Evolutionary conservation across 2,329 filamentous ascomycete species (phyloP).

Genomic region (Grosmannia clavigera): DNA sequence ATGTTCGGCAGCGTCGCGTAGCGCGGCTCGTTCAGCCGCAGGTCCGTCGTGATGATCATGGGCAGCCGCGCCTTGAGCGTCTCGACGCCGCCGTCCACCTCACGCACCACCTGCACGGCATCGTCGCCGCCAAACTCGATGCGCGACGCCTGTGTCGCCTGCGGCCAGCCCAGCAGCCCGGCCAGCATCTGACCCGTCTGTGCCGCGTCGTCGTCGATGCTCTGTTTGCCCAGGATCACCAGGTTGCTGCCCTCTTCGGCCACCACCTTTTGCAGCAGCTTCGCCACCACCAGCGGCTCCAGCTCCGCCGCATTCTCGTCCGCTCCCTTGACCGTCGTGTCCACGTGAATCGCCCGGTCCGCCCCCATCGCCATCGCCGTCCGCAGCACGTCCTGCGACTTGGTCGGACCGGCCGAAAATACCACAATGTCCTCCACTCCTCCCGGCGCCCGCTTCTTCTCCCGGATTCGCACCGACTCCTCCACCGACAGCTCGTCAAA

Average conservation of each 20-base stretch:
- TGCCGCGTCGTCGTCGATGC: conserved; percentile 88
- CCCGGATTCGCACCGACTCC: conserved; percentile 87
- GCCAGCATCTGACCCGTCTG: conserved; percentile 99
- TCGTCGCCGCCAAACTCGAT: conserved; percentile 64
- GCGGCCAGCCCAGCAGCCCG: conserved; percentile 79
- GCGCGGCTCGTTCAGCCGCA: conserved; percentile 86
- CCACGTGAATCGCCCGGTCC: conserved; percentile 81
- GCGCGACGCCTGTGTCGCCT: conserved; percentile 86
- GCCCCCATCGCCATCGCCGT: conserved; percentile 99
- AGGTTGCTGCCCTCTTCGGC: conserved; percentile 80
- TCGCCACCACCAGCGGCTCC: conserved; percentile 86
- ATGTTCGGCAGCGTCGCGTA: conserved; percentile 96
- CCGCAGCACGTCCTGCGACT: conserved; percentile 76
- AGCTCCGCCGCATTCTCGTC: conserved; percentile 63
- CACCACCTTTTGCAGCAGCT: conserved; percentile 70
- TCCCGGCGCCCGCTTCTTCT: conserved; percentile 59
- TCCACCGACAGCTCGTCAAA: conserved; percentile 98
- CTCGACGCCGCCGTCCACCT: conserved; percentile 93
- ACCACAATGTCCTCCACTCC: conserved; percentile 87
- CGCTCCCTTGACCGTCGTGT: conserved; percentile 48
- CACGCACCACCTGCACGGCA: conserved; percentile 64
- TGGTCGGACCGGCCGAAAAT: conserved; percentile 76
- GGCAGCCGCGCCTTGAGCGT: conserved; percentile 77
- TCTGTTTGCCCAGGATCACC: conserved; percentile 92
- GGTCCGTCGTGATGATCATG: conserved; percentile 87